phyloP scores from a whole-genome alignment of 2,329 filamentous ascomycete genomes.

The Diaporthe australafricana region DNA sequence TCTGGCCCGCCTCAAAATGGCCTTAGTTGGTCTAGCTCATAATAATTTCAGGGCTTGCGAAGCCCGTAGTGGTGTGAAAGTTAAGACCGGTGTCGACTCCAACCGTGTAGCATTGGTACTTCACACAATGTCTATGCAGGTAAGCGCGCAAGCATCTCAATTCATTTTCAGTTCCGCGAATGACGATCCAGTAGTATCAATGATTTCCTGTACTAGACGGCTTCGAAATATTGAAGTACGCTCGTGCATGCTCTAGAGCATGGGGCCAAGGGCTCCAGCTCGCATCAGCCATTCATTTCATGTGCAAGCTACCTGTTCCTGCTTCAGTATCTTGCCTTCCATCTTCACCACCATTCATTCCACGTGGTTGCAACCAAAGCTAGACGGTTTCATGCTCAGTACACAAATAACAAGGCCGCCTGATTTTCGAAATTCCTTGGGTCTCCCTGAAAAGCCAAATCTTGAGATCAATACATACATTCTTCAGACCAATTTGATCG shows the following conservation, averaged over 20 bases:
- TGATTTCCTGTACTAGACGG: too few relatives aligned
- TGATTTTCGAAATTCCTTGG: background rate
- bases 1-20: rapidly evolving
- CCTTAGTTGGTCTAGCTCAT: background rate
- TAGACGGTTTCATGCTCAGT: too few relatives aligned
- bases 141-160: background rate
- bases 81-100: background rate
- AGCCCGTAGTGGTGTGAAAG: background rate
- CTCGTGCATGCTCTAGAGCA: background rate
- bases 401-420: too few relatives aligned
- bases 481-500: too few relatives aligned
- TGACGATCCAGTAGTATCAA: background rate
- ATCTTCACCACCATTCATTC: too few relatives aligned
- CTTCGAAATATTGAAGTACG: too few relatives aligned
- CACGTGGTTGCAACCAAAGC: too few relatives aligned
- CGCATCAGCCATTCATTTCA: background rate
- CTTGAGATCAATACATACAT: too few relatives aligned
- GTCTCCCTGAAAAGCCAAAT: too few relatives aligned
- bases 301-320: background rate
- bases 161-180: background rate
- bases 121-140: background rate
- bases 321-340: too few relatives aligned
- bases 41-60: background rate
- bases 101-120: background rate
- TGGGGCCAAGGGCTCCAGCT: background rate